Evolutionary conservation across 495 filamentous ascomycete genomes (phyloP).

Genomic region (Talaromyces thailandensis): DNA sequence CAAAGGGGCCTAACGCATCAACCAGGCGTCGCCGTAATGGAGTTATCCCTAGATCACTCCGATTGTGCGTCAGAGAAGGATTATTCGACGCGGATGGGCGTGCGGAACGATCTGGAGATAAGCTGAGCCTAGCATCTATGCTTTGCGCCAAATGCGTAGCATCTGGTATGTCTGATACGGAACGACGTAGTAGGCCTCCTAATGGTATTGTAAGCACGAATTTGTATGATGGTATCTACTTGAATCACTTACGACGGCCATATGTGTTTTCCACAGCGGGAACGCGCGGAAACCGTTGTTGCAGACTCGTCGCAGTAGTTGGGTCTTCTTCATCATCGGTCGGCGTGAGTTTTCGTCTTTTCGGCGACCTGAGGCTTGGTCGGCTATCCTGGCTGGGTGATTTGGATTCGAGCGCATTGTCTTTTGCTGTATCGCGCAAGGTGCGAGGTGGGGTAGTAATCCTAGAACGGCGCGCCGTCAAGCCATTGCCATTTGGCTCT

Average conservation of each 20-base stretch:
- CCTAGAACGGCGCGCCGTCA: neutral
- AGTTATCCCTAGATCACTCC: conserved; percentile 4
- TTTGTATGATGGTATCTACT: too few species aligned
- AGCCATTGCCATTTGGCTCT: neutral
- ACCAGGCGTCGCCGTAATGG: conserved; percentile 25
- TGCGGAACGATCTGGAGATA: neutral
- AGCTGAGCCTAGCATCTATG: neutral
- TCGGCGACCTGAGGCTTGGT: conserved; percentile 1
- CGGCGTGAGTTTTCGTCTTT: conserved; percentile 3
- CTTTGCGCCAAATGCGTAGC: neutral
- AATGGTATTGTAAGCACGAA: neutral
- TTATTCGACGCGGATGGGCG: neutral
- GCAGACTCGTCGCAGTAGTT: neutral
- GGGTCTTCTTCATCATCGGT: neutral
- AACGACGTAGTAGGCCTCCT: neutral
- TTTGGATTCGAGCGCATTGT: neutral
- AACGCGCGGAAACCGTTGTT: neutral
- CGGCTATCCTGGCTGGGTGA: neutral
- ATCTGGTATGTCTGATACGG: neutral
- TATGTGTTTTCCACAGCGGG: neutral
- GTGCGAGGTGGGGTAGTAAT: neutral
- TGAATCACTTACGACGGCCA: neutral
- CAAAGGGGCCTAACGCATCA: conserved; percentile 21
- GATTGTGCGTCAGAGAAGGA: neutral
- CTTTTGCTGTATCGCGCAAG: neutral